Evolutionary conservation across 2,329 filamentous ascomycete species (phyloP).

Genomic region (Tolypocladium tropicale): DNA sequence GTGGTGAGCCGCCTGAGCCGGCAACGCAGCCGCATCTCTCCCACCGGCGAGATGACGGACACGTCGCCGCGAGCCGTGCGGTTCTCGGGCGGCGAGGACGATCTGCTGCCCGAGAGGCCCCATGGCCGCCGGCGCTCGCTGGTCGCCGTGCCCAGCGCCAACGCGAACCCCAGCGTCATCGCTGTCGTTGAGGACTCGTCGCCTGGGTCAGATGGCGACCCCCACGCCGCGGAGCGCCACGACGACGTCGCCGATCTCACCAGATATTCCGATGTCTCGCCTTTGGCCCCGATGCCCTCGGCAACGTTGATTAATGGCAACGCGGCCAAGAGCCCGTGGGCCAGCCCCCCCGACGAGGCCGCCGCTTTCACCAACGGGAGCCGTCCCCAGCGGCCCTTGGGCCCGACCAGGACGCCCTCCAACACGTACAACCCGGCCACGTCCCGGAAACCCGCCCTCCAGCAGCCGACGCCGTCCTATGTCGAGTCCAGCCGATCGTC

Average conservation of each 20-base stretch:
- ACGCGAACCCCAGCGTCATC: slow-evolving; percentile 1
- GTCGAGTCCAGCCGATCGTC: slow-evolving; percentile 37
- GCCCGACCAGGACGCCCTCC: slow-evolving; percentile 63
- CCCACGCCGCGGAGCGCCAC: slow-evolving; percentile 35
- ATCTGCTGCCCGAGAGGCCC: slow-evolving; percentile 29
- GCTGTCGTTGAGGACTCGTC: slow-evolving; percentile 15
- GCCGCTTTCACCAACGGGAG: slow-evolving; percentile 19
- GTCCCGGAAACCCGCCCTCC: slow-evolving; percentile 35
- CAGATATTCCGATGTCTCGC: slow-evolving; percentile 32
- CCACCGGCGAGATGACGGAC: slow-evolving; percentile 27
- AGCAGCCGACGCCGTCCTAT: slow-evolving; percentile 26
- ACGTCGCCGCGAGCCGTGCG: slow-evolving; percentile 45
- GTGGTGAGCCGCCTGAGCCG: neutral
- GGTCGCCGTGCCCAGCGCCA: slow-evolving; percentile 4
- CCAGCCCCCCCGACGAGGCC: slow-evolving; percentile 16
- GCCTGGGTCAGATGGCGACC: slow-evolving; percentile 24
- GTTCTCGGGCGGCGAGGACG: slow-evolving; percentile 41
- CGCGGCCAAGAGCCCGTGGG: slow-evolving; percentile 28
- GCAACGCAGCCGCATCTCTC: neutral
- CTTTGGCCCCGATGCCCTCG: slow-evolving; percentile 30
- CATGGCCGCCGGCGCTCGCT: slow-evolving; percentile 26
- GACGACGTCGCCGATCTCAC: slow-evolving; percentile 35
- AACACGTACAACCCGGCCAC: slow-evolving; percentile 68
- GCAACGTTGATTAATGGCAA: slow-evolving; percentile 31
- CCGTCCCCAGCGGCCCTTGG: slow-evolving; percentile 56